These are phyloP conservation scores for Chaetomium strumarium DNA, from an alignment of 2,329 filamentous ascomycete species.

Conservation along the genomic window DNA sequence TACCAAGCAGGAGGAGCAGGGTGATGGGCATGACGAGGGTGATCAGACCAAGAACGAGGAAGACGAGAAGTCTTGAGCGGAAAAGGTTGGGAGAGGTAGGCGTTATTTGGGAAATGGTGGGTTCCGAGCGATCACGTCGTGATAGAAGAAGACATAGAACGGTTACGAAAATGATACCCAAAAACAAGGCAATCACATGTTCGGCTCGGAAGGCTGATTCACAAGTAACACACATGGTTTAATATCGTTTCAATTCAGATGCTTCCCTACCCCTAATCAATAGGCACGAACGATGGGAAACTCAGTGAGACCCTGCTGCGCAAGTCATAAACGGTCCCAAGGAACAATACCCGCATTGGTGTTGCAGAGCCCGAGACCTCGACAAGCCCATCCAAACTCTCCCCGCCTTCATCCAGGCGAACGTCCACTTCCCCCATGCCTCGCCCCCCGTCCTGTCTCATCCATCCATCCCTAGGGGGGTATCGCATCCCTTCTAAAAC, in stretches of 20 bases:
- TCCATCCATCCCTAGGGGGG: conserved; percentile 12
- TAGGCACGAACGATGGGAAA: conserved; percentile 6
- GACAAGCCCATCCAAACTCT: neutral
- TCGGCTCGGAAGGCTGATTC: neutral
- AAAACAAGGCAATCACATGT: neutral
- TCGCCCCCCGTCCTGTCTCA: neutral
- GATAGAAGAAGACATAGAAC: neutral
- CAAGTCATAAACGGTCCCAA: too few species aligned
- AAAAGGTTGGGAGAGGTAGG: neutral
- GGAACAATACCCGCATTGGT: too few species aligned
- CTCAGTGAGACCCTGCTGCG: neutral
- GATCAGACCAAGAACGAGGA: conserved; percentile 20
- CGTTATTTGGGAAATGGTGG: neutral
- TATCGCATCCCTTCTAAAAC: conserved; percentile 21
- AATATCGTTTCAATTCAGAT: conserved; percentile 2
- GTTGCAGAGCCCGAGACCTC: too few species aligned
- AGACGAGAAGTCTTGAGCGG: neutral
- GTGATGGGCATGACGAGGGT: conserved; percentile 29
- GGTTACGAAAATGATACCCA: conserved; percentile 3
- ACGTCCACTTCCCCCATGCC: neutral
- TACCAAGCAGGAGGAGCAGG: conserved; percentile 20
- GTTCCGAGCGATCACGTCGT: neutral
- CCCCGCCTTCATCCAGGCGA: neutral
- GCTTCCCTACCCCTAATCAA: conserved; percentile 11
- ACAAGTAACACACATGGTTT: neutral